These are phyloP conservation scores for Lentinula lateritia DNA, from an alignment of 768 basidiomycete genomes.

Conservation along the genomic window DNA sequence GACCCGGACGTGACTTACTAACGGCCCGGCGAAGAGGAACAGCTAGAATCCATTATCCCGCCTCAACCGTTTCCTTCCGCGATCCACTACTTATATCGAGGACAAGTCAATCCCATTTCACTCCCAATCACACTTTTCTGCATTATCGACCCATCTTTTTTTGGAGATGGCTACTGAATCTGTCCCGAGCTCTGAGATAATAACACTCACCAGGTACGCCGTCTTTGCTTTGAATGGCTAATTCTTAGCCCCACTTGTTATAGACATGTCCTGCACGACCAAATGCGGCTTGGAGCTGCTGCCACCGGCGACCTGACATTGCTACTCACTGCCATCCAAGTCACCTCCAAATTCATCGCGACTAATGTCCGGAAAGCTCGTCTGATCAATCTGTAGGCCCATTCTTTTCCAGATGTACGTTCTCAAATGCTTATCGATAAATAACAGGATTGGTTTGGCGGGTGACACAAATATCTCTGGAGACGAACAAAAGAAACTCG, in stretches of 20 bases:
- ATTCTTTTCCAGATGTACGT: not conserved
- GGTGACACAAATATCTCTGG: slow-evolving; percentile 97
- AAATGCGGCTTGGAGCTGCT: slow-evolving; percentile 71
- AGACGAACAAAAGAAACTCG: slow-evolving; percentile 99
- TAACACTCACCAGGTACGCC: slow-evolving; percentile 85
- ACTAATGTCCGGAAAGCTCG: slow-evolving; percentile 97
- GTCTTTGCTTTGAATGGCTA: not conserved
- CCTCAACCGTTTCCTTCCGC: not conserved
- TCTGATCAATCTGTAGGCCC: slow-evolving; percentile 88
- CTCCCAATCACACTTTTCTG: slow-evolving; percentile 9
- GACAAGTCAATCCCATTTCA: slow-evolving; percentile 11
- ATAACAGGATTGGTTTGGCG: slow-evolving; percentile 85
- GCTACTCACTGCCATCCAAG: slow-evolving; percentile 91
- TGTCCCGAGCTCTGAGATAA: slow-evolving; percentile 76
- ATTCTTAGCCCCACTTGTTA: not conserved
- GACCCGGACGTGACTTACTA: not conserved
- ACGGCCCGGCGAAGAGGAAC: not conserved
- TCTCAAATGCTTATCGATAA: slow-evolving; percentile 1
- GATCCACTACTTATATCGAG: not conserved
- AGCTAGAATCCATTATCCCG: slow-evolving; percentile 6
- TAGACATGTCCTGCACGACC: slow-evolving; percentile 86
- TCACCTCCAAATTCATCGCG: slow-evolving; percentile 95
- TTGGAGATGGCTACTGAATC: slow-evolving; percentile 50
- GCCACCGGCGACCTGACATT: slow-evolving; percentile 95
- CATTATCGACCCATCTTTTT: slow-evolving; percentile 3